Evolutionary conservation across 352 stramenopile genomes (phyloP), one percentile per base, ranked within the genome.

Genomic region (Aphanomyces euteiches): DNA sequence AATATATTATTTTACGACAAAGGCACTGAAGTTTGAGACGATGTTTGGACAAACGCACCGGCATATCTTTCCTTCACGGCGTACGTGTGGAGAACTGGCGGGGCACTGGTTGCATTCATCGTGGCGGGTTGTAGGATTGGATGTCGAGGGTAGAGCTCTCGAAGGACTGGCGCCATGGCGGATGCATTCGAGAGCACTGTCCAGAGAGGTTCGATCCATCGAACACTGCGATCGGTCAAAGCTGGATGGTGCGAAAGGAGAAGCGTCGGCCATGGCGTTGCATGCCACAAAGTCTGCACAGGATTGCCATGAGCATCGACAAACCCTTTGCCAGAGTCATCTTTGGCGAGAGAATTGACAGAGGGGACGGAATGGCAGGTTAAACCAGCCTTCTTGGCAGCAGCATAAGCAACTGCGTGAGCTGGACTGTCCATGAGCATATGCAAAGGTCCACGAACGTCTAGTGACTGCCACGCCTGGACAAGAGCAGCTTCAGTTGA

Each of bases 1-100:
- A 66, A 70, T 70, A 70, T 70, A 70, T 70, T 70, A 70, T 70
- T 70, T 56, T 60, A 64, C 61, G 43, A 12, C 43, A 50, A 50
- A n/a, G 43, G 43, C 17, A 50, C 43, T 12, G 17, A n/a, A 12
- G 43, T 12, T 12, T 50, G 43, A 3, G 10, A n/a, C 10, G 43
- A 12, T n/a, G 43, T 50, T 50, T 12, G 10, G 43, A 50, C 17
- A n/a, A 50, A 12, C 43, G 43, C 43, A 12, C 43, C 43, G 43
- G 43, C 43, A n/a, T 50, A 50, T n/a, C 43, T 12, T 12, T n/a
- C 43, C 17, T 50, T 50, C 43, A 50, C 10, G 10, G 43, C 43
- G 17, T n/a, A 50, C 2, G 43, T 50, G 10, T 50, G 10, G 43
- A 50, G 43, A 50, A 12, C 10, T 28, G 28, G 28, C 28, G 28